These are phyloP conservation scores for Euclidium syriacum DNA, from an alignment of 345 rosid species.

Conservation along the genomic window DNA sequence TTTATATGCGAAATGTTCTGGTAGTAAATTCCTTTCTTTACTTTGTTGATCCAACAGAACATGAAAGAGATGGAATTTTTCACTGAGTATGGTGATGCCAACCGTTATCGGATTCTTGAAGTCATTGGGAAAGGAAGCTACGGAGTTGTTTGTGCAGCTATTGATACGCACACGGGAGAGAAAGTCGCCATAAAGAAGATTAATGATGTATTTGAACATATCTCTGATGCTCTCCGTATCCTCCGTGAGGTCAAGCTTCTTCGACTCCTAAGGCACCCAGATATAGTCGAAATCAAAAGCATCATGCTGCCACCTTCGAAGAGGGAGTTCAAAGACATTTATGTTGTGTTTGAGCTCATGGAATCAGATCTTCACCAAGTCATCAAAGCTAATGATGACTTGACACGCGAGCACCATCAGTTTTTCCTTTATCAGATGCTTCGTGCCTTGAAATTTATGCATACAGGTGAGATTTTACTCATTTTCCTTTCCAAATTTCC, in stretches of 20 bases:
- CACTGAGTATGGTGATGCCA: constrained; percentile 97
- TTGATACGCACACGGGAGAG: constrained; percentile 91
- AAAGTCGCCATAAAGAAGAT: constrained; percentile 95
- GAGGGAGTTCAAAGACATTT: constrained; percentile 89
- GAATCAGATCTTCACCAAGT: constrained; percentile 99
- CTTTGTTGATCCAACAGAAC: constrained; percentile 37
- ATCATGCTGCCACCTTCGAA: constrained; percentile 93
- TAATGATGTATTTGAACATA: constrained; percentile 81
- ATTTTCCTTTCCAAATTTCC: background rate
- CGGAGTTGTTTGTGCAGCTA: constrained; percentile 96
- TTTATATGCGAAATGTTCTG: background rate
- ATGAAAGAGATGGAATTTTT: constrained; percentile 77
- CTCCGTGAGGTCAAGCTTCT: constrained; percentile 94
- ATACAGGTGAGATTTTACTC: constrained; percentile 59
- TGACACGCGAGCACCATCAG: constrained; percentile 95
- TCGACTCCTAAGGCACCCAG: constrained; percentile 83
- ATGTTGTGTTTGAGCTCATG: constrained; percentile 97
- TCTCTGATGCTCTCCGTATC: constrained; percentile 81
- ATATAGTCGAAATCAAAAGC: constrained; percentile 90
- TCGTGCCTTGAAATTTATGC: constrained; percentile 94
- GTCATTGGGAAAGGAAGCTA: constrained; percentile 97
- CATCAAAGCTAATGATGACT: constrained; percentile 94
- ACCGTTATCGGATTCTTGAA: constrained; percentile 77
- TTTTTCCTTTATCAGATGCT: constrained; percentile 98
- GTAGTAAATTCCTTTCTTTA: background rate